Conservation (phyloP, 768 basidiomycete species). For the Mycena metata region DNA sequence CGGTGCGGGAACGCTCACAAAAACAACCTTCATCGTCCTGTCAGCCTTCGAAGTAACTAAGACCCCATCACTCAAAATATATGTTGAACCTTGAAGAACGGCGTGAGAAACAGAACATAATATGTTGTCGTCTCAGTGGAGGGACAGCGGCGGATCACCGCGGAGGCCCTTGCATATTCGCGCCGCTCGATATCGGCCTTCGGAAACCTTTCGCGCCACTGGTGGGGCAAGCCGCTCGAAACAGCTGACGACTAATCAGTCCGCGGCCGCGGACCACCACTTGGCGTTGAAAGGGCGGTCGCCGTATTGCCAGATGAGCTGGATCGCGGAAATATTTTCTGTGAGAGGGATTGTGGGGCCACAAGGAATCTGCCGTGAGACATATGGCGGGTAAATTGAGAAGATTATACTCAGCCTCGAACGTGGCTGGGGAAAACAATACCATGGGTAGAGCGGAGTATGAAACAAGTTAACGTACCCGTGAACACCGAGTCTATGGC, state of each 20-base stretch:
- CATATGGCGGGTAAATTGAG: conserved; percentile 74
- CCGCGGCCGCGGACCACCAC: conserved; percentile 81
- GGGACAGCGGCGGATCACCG: conserved; percentile 80
- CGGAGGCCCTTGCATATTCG: conserved; percentile 79
- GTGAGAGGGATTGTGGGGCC: conserved; percentile 25
- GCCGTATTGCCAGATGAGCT: conserved; percentile 91
- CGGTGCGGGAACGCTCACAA: not conserved
- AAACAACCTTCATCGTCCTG: conserved; percentile 86
- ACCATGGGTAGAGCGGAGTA: conserved; percentile 42
- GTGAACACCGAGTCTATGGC: conserved; percentile 70
- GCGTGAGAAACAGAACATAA: conserved; percentile 85
- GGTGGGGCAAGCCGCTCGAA: conserved; percentile 65
- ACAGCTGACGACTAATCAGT: conserved; percentile 85
- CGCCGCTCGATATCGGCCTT: conserved; percentile 84
- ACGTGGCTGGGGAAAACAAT: conserved; percentile 62
- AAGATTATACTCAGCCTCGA: conserved; percentile 72
- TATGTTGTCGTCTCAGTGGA: conserved; percentile 80
- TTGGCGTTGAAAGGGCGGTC: conserved; percentile 82
- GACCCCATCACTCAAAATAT: not conserved
- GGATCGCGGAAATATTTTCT: not conserved
- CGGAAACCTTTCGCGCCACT: conserved; percentile 80
- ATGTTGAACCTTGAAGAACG: conserved; percentile 78
- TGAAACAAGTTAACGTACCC: conserved; percentile 58
- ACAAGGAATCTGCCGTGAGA: conserved; percentile 68
- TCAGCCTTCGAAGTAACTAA: conserved; percentile 32